Base-by-base conservation (phyloP, 1,284 basidiomycete species). In the Naganishia sp. region DNA sequence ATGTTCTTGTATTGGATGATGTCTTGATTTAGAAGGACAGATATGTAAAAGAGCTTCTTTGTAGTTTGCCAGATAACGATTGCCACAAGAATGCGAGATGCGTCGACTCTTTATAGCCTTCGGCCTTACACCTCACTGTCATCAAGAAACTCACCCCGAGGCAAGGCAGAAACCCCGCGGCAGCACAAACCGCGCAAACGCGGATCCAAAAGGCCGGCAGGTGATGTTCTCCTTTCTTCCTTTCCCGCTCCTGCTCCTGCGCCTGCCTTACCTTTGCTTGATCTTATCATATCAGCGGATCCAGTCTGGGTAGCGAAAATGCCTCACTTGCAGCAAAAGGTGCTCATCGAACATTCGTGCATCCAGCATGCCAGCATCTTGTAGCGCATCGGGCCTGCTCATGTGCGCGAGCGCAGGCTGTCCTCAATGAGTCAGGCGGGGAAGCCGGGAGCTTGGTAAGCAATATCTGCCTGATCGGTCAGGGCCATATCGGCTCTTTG, bases 211-310 rank as follows among this genome's bases (percentile, higher is more conserved):
- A n/a, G 36, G 9, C 13, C 36, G 36, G 36, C 36, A 39, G 36
- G 36, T 39, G 36, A 39, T 39, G 1, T 39, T 39, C 53, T 28
- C 13, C 53, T 50, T 28, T 21, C 23, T 48, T 48, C n/a, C 18
- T n/a, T 18, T 48, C 45, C 36, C 36, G n/a, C 9, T 7, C 13
- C 49, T 50, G 49, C 49, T 28, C 49, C 18, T 28, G 21, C 28
- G 53, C 31, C 53, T 46, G 45, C 45, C 45, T 16, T 9, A 15
- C 45, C 9, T 46, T 18, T 23, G 16, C 23, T 46, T 9, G 45
- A 18, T 23, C 45, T 55, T 55, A 55, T 55, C 53, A 55, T 55
- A 55, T 42, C 53, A 53, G 33, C 53, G 53, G 53, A 55, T 55
- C 31, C 53, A 55, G n/a, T 23, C 18, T 31, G 18, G 16, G 55